phyloP scores from a whole-genome alignment of 352 stramenopile genomes.

The Pelagophyceae sp. region DNA sequence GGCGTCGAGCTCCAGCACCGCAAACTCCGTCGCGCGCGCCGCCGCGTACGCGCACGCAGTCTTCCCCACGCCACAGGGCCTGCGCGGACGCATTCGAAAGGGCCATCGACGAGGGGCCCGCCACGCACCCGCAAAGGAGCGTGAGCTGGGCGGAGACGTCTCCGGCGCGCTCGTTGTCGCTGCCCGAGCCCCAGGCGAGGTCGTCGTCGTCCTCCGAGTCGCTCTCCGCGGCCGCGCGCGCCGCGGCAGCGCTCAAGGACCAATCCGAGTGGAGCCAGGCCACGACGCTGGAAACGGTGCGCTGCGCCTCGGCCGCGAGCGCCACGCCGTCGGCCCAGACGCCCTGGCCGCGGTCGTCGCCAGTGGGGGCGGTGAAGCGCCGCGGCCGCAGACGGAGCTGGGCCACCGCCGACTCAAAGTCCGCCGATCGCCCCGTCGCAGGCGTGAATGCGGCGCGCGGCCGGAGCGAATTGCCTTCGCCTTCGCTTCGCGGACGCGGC shows the following conservation, averaged over 20 bases:
- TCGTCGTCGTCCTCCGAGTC: not conserved
- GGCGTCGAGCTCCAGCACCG: slow-evolving; percentile 2
- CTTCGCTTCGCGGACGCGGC: no score
- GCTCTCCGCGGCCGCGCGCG: not conserved
- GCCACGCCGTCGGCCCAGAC: no score
- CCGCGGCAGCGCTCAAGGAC: not conserved
- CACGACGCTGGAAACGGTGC: not conserved
- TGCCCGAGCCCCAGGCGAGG: not conserved
- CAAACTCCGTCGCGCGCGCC: not conserved
- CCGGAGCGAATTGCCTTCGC: no score
- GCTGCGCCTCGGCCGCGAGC: not conserved
- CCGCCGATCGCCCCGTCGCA: no score
- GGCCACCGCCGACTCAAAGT: no score
- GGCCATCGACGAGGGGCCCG: no score
- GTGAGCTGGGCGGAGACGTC: not conserved
- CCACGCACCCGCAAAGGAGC: not conserved
- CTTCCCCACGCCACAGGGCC: not conserved
- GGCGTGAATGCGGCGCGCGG: no score
- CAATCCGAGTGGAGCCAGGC: not conserved
- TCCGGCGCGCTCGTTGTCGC: not conserved
- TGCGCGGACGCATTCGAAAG: not conserved
- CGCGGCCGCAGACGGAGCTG: no score
- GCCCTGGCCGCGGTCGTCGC: no score
- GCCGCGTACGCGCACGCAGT: not conserved
- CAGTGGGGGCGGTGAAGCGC: no score